phyloP scores from a whole-genome alignment of 2,329 filamentous ascomycete genomes.

The Neurospora crassa region DNA sequence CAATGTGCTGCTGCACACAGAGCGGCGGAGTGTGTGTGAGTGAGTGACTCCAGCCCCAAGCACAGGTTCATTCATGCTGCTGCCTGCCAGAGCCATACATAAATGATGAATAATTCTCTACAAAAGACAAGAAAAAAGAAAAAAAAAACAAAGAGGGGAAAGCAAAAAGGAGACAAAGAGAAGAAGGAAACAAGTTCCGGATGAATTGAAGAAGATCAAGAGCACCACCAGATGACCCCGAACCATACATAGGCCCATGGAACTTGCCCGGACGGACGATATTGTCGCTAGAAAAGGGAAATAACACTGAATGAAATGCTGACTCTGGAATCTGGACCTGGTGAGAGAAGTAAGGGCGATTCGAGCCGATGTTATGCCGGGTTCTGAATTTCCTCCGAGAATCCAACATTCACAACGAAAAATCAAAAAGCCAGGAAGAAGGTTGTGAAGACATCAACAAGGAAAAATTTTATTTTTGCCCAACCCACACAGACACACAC shows the following conservation, averaged over 20 bases:
- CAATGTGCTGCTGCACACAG: no score
- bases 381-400: not conserved
- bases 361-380: not conserved
- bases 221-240: no score
- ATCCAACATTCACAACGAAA: not conserved
- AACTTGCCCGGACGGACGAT: not conserved
- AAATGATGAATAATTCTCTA: no score
- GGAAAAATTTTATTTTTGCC: not conserved
- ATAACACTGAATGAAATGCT: not conserved
- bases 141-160: no score
- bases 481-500: no score
- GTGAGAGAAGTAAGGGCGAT: not conserved
- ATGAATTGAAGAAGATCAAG: not conserved
- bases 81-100: no score
- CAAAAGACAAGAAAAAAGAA: no score
- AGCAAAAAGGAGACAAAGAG: no score
- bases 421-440: not conserved
- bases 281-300: not conserved
- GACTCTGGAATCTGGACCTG: not conserved
- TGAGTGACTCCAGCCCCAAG: no score
- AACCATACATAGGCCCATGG: not conserved
- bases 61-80: no score
- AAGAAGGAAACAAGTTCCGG: no score
- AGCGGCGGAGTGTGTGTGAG: no score
- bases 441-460: not conserved